Base-by-base conservation (phyloP, 192 early-diverging fungal genomes). In the Coemansia sp. region DNA sequence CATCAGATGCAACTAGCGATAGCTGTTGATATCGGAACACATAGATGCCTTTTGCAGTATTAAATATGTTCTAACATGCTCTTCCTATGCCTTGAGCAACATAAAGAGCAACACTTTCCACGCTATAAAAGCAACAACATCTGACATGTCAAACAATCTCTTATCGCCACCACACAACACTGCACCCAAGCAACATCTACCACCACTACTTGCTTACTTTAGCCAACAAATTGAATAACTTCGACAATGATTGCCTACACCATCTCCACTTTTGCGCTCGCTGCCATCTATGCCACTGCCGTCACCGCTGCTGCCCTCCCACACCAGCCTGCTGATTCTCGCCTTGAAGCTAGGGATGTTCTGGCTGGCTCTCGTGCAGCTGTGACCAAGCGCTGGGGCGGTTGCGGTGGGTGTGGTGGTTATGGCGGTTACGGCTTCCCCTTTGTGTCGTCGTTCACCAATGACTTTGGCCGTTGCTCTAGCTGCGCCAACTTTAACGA, bases 401-500 rank as follows among this genome's bases (percentile, higher is more conserved):
- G 55, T 15, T 6, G 27, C 55, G 14, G 55, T 1, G 55, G 55
- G 0, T 31, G 4, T n/a, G 14, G 17, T 17, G 42, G 42, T 15
- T 42, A 42, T 42, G 41, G 41, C 1, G n/a, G 15, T 6, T 10
- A 7, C 9, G 46, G 46, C 19, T 21, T 23, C 8, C 46, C 46
- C 0, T 48, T 21, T 48, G 46, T 48, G 7, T 48, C n/a, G 0
- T 48, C 8, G 19, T 21, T 48, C 19, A 19, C 46, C 46, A 21
- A 48, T 9, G 70, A 19, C 5, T 64, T 72, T 21, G 45, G 51
- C 62, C 55, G 63, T 32, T 59, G 48, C 58, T 39, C 10, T 2
- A 67, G 66, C 63, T 31, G 60, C 34, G 61, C 64, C n/a, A 19
- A 67, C 58, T 73, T 23, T 27, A 73, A 73, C 31, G 70, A 73